These are phyloP conservation scores for Ceratobasidium sp. DNA, from an alignment of 1,284 basidiomycete species.

Conservation along the genomic window DNA sequence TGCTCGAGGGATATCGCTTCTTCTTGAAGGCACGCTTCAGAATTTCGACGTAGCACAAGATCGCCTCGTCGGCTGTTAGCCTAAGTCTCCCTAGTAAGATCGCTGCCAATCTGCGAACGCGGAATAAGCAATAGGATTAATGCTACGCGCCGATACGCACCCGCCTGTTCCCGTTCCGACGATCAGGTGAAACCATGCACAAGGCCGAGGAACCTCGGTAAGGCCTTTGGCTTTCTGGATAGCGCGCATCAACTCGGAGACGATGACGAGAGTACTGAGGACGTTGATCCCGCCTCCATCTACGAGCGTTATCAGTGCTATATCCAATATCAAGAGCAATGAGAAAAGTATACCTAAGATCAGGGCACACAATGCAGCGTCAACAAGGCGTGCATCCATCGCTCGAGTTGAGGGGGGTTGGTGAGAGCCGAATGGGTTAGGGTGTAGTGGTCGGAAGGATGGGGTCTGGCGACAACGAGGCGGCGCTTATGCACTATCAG, in stretches of 20 bases:
- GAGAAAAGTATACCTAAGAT: too few species aligned
- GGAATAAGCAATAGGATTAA: background rate
- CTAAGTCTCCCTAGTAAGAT: background rate
- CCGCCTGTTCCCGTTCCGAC: background rate
- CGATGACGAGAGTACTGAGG: background rate
- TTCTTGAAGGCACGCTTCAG: background rate
- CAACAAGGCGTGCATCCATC: too few species aligned
- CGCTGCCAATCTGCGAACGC: background rate
- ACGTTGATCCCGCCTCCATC: background rate
- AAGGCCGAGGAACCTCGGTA: background rate
- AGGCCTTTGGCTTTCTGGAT: background rate
- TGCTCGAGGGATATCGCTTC: background rate
- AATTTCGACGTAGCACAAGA: background rate
- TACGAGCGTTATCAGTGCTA: background rate
- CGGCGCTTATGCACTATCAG: too few species aligned
- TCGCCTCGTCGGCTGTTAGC: background rate
- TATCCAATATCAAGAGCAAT: too few species aligned
- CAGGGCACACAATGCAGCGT: too few species aligned
- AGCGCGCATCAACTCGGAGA: background rate
- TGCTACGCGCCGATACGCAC: background rate
- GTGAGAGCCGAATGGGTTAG: too few species aligned
- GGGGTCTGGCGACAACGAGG: too few species aligned
- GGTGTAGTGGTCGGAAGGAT: too few species aligned
- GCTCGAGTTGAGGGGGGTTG: too few species aligned
- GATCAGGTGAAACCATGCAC: background rate